Conservation (phyloP, 169 alveolate genomes). For the Eimeria acervulina region DNA sequence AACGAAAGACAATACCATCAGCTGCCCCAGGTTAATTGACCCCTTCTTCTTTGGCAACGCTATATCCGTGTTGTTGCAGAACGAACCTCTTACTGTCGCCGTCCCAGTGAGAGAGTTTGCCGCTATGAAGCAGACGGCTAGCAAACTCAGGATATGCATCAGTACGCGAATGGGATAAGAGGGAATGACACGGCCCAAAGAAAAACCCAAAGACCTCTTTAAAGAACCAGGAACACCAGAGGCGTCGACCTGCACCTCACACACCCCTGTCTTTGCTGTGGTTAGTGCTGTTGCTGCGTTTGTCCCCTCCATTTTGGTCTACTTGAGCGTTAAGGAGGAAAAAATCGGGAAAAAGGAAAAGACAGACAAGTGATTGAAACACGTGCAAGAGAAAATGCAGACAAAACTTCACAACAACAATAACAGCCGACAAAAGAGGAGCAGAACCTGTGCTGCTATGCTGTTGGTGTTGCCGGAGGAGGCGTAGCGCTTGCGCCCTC, state of each 20-base stretch:
- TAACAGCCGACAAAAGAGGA: no score
- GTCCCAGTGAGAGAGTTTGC: slow-evolving; percentile 4
- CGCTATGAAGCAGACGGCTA: neutral
- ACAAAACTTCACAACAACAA: no score
- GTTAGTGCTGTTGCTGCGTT: neutral
- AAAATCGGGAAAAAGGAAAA: no score
- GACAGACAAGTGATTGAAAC: no score
- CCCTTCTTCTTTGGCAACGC: slow-evolving; percentile 11
- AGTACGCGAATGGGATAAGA: neutral
- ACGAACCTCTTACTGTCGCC: neutral
- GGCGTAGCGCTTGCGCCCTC: no score
- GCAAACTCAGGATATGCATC: neutral
- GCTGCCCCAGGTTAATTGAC: slow-evolving; percentile 13
- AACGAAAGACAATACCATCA: neutral
- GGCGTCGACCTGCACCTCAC: neutral
- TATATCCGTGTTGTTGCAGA: neutral
- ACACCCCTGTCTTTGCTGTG: neutral
- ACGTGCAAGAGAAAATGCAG: no score
- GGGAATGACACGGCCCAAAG: slow-evolving; percentile 5
- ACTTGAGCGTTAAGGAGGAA: no score
- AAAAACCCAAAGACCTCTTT: slow-evolving; percentile 6
- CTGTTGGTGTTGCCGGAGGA: no score
- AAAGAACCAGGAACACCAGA: neutral
- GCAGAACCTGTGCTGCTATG: no score
- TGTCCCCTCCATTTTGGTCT: neutral